These are phyloP conservation scores for Castanea crenata DNA, from an alignment of 306 rosid species.

Conservation along the genomic window DNA sequence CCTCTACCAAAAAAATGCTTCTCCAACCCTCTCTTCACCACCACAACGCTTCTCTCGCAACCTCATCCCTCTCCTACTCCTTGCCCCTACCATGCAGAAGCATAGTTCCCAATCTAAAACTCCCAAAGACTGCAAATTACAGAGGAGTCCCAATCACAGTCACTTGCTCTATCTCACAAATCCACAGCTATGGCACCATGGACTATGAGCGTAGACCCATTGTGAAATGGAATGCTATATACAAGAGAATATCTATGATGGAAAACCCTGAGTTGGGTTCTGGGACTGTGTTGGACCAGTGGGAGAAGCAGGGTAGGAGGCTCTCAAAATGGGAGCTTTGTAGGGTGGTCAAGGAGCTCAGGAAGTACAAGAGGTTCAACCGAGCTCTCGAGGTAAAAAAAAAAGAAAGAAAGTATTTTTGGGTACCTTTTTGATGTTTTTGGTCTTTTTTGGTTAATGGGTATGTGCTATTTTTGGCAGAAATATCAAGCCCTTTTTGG, in stretches of 20 bases:
- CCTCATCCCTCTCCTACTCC: constrained; percentile 41
- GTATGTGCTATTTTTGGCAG: background rate
- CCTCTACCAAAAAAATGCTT: constrained; percentile 35
- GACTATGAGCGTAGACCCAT: constrained; percentile 67
- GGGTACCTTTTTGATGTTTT: background rate
- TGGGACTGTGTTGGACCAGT: constrained; percentile 59
- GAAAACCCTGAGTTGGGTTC: constrained; percentile 59
- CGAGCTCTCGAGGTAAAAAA: constrained; percentile 79
- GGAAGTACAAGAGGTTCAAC: constrained; percentile 50
- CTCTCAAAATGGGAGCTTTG: constrained; percentile 83
- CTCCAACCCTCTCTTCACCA: constrained; percentile 53
- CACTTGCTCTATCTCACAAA: constrained; percentile 58
- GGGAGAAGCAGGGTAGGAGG: constrained; percentile 79
- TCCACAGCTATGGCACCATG: constrained; percentile 66
- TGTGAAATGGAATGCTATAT: constrained; percentile 63
- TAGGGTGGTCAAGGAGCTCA: constrained; percentile 71
- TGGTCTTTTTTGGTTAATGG: constrained; percentile 8
- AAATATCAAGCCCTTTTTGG: background rate
- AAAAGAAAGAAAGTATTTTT: background rate
- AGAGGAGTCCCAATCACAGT: constrained; percentile 26
- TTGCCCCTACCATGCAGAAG: constrained; percentile 16
- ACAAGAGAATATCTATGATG: constrained; percentile 55
- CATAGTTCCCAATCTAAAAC: constrained; percentile 14
- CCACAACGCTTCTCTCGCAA: constrained; percentile 44
- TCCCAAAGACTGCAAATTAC: constrained; percentile 8